phyloP scores from a whole-genome alignment of 768 basidiomycete genomes.

The Sistotremastrum suecicum region DNA sequence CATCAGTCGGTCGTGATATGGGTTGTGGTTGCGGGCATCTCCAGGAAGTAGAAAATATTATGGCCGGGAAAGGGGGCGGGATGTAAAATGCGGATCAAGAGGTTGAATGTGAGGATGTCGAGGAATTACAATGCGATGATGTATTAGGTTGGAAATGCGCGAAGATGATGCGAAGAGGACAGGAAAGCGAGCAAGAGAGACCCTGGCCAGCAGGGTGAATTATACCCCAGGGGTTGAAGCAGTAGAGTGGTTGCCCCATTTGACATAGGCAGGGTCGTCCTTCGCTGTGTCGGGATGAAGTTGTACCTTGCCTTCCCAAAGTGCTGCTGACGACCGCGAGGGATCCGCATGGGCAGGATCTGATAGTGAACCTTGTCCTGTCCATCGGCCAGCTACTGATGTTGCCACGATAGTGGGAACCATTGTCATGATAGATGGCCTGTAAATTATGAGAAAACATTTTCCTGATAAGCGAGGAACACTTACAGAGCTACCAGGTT shows the following conservation, averaged over 20 bases:
- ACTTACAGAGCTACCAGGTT: conserved; percentile 21
- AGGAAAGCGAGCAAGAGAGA: too few relatives aligned
- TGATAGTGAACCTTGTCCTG: conserved; percentile 40
- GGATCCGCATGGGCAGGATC: conserved; percentile 70
- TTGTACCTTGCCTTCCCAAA: conserved; percentile 78
- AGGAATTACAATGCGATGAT: too few relatives aligned
- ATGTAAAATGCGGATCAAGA: too few relatives aligned
- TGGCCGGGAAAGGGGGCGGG: too few relatives aligned
- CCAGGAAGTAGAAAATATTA: too few relatives aligned
- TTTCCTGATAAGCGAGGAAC: conserved; percentile 11
- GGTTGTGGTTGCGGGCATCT: too few relatives aligned
- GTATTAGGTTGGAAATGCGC: too few relatives aligned
- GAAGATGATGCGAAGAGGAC: too few relatives aligned
- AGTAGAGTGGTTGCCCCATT: conserved; percentile 12
- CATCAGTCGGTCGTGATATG: too few relatives aligned
- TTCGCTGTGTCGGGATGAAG: conserved; percentile 73
- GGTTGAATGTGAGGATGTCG: too few relatives aligned
- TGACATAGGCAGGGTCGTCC: conserved; percentile 39
- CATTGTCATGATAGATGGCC: conserved; percentile 63
- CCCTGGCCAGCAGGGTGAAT: too few relatives aligned
- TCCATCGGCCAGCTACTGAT: conserved; percentile 57
- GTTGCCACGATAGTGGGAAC: conserved; percentile 61
- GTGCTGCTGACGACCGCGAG: conserved; percentile 64
- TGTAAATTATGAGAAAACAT: conserved; percentile 16
- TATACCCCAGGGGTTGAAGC: too few relatives aligned